These are phyloP conservation scores for Malassezia nana DNA, from an alignment of 1,284 basidiomycete species.

Conservation along the genomic window DNA sequence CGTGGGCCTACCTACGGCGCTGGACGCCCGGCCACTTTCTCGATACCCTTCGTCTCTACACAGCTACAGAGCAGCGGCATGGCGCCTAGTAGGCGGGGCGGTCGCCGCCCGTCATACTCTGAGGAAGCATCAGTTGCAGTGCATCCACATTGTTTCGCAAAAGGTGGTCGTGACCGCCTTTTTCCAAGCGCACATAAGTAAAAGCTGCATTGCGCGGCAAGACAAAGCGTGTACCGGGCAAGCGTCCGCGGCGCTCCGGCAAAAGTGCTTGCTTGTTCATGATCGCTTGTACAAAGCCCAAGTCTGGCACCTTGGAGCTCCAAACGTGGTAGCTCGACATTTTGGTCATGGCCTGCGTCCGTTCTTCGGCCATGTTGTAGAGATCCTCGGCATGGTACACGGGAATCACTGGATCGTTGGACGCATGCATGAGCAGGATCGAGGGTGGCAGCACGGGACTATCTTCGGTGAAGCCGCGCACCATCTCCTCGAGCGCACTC, in stretches of 20 bases:
- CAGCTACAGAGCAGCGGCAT: conserved; percentile 8
- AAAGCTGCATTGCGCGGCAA: conserved; percentile 12
- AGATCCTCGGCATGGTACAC: conserved; percentile 55
- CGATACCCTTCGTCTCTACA: conserved; percentile 14
- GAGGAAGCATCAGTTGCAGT: conserved; percentile 14
- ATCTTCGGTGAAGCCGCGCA: neutral
- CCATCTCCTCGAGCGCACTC: conserved; percentile 12
- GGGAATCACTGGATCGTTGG: conserved; percentile 72
- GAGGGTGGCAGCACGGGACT: conserved; percentile 57
- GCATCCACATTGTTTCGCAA: conserved; percentile 26
- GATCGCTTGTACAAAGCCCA: conserved; percentile 7
- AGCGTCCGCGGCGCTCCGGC: conserved; percentile 5
- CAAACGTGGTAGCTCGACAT: conserved; percentile 6
- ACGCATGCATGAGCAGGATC: conserved; percentile 68
- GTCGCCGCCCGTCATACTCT: neutral
- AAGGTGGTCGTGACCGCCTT: conserved; percentile 32
- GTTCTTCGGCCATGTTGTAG: conserved; percentile 7
- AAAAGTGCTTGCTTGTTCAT: conserved; percentile 14
- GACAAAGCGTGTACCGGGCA: neutral
- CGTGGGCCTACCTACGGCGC: neutral
- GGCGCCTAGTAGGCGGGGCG: conserved; percentile 8
- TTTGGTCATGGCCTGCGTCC: neutral
- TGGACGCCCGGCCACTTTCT: conserved; percentile 10
- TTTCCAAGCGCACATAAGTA: conserved; percentile 22
- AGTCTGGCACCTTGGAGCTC: conserved; percentile 8